These are phyloP conservation scores for Solanum corneliomulleri DNA, from an alignment of 257 asterid species.

Conservation along the genomic window DNA sequence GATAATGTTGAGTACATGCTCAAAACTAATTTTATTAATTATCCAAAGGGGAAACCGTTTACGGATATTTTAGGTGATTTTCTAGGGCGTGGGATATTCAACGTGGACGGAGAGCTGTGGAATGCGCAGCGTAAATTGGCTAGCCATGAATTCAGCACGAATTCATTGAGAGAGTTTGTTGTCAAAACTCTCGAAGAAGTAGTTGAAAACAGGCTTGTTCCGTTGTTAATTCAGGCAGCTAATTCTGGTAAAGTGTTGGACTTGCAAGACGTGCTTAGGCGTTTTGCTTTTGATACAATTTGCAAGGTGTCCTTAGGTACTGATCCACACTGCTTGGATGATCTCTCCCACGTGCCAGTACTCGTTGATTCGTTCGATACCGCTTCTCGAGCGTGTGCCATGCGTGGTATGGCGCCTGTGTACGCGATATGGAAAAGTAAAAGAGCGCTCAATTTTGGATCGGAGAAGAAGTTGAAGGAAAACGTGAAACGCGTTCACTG, in stretches of 20 bases:
- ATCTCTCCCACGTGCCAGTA: constrained; percentile 17
- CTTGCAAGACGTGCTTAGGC: constrained; percentile 6
- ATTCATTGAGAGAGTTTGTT: constrained; percentile 22
- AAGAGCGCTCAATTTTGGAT: constrained; percentile 37
- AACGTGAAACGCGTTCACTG: constrained; percentile 31
- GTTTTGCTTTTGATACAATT: constrained; percentile 11
- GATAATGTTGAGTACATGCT: constrained; percentile 62
- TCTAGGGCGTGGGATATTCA: constrained; percentile 61
- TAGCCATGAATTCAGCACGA: constrained; percentile 36
- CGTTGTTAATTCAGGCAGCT: not conserved
- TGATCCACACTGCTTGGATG: constrained; percentile 3
- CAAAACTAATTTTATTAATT: constrained; percentile 42
- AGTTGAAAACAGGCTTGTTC: not conserved
- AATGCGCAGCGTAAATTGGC: constrained; percentile 38
- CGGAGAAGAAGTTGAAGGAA: constrained; percentile 40
- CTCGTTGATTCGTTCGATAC: constrained; percentile 48
- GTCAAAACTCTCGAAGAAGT: constrained; percentile 21
- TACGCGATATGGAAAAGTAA: constrained; percentile 43
- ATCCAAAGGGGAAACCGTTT: constrained; percentile 57
- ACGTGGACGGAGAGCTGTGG: constrained; percentile 65
- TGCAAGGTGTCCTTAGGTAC: constrained; percentile 5
- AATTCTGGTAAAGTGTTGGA: constrained; percentile 1
- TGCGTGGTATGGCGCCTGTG: constrained; percentile 44
- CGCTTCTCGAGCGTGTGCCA: constrained; percentile 40
- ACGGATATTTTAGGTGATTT: constrained; percentile 58